Percentiles rank a stretch among this genome's conserved stretches.
phyloP scores from a whole-genome alignment of 371 early-diverging fungal species.

The Spraguea lophii region DNA sequence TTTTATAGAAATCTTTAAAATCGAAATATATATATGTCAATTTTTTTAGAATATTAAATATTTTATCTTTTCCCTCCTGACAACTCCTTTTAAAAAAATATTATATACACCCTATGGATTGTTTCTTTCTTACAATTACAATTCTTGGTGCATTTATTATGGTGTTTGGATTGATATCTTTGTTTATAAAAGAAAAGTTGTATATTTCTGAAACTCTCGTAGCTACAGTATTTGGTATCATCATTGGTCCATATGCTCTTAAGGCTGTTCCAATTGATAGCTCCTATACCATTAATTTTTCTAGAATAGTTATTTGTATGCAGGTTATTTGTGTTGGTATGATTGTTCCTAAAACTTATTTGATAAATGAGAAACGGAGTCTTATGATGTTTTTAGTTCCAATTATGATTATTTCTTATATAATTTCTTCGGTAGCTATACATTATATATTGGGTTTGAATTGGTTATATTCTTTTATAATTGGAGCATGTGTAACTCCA shows the following conservation, averaged over 20 bases:
- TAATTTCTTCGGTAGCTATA: constrained; percentile 53
- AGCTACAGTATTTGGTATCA: constrained; percentile 62
- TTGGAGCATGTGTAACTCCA: constrained; percentile 69
- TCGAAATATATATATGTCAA: too few relatives aligned
- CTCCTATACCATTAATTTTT: constrained; percentile 31
- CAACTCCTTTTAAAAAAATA: not conserved
- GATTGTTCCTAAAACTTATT: constrained; percentile 33
- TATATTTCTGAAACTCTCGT: constrained; percentile 72
- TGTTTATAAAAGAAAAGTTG: constrained; percentile 64
- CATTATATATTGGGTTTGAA: constrained; percentile 45
- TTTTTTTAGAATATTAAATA: too few relatives aligned
- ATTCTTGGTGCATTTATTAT: constrained; percentile 58
- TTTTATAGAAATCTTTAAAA: too few relatives aligned
- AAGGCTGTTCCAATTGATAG: constrained; percentile 3
- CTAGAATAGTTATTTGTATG: constrained; percentile 39
- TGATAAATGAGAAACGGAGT: constrained; percentile 46
- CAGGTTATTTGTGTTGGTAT: constrained; percentile 45
- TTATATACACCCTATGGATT: not conserved
- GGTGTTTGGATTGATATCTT: constrained; percentile 62
- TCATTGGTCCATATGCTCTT: constrained; percentile 51
- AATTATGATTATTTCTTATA: constrained; percentile 64
- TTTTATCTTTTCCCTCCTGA: too few relatives aligned
- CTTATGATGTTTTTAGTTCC: constrained; percentile 60
- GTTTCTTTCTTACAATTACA: not conserved
- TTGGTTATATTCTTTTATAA: constrained; percentile 39